Base-by-base conservation (phyloP, 768 basidiomycete genomes). In the Kwoniella pini region DNA sequence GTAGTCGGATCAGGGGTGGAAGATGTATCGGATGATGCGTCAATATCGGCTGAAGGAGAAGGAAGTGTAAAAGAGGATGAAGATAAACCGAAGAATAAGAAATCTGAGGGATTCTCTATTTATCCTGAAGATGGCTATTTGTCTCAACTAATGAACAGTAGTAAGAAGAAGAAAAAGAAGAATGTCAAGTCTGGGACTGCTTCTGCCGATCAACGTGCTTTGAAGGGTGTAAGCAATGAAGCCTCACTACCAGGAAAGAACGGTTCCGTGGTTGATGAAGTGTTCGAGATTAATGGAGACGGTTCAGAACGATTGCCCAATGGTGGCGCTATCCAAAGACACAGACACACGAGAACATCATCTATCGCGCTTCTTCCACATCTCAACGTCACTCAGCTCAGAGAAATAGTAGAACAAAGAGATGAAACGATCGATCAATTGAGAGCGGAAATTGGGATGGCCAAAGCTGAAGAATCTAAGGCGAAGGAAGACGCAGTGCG, bases 61-160 rank as follows among this genome's bases (percentile, higher is more conserved):
- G 43, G 43, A 17, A 55, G 43, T 45, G 31, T 13, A 6, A 49
- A 46, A 39, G 21, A 55, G 42, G 53, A 43, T 21, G 58, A 46
- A 33, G 50, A 43, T 24, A 22, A 17, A 13, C 22, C 26, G 19
- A 26, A 52, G 13, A 58, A 51, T 38, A 48, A 17, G 46, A 62
- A 42, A 13, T 59, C 40, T 17, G 62, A 57, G 12, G 68, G 68
- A 9, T 73, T 62, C 31, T 68, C 64, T 7, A 70, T 70, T 30
- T 68, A 66, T 5, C 71, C 71, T 0, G 71, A 73, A 46, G 71
- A 68, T 30, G 71, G 71, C 2, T 73, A 70, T 45, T 53, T 73
- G 1, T 69, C 71, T 28, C 49, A 42, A 19, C 33, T 24, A 0
- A 53, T 43, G 13, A 27, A n/a, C 15, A 46, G 38, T 17, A 50